Evolutionary conservation across 2,329 filamentous ascomycete species (phyloP).

Genomic region (Acarospora socialis): DNA sequence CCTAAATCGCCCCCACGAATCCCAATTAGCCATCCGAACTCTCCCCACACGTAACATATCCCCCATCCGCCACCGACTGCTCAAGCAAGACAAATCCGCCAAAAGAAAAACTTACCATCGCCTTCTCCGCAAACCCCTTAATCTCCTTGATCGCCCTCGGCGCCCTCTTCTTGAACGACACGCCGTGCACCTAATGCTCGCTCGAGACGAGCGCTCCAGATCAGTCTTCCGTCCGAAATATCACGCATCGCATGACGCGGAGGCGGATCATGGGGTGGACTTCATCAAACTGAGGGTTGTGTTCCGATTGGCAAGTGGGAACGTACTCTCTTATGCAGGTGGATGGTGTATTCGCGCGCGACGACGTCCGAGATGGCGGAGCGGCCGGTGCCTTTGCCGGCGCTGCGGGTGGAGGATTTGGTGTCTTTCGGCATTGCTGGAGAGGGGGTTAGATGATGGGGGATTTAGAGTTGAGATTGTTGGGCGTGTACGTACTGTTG

Average conservation of each 20-base stretch:
- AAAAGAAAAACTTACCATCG: constrained; percentile 66
- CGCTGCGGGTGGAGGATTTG: constrained; percentile 37
- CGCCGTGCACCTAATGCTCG: constrained; percentile 69
- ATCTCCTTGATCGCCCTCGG: constrained; percentile 99
- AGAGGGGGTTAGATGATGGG: constrained; percentile 13
- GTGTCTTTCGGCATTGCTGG: constrained; percentile 50
- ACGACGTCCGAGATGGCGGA: constrained; percentile 99
- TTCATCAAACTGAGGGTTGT: constrained; percentile 64
- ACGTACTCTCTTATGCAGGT: constrained; percentile 98
- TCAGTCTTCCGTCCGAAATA: constrained; percentile 56
- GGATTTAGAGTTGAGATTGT: too few relatives aligned
- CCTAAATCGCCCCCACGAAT: too few relatives aligned
- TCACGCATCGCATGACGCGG: constrained; percentile 14
- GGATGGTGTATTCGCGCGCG: constrained; percentile 99
- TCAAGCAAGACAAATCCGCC: not conserved
- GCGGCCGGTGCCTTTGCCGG: constrained; percentile 57
- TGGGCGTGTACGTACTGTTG: too few relatives aligned
- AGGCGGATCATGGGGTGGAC: constrained; percentile 41
- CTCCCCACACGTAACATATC: too few relatives aligned
- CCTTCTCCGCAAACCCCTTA: constrained; percentile 77
- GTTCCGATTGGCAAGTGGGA: too few relatives aligned
- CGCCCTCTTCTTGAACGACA: constrained; percentile 99
- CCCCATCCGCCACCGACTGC: too few relatives aligned
- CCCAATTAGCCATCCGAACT: too few relatives aligned
- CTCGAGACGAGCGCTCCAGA: constrained; percentile 27